Evolutionary conservation across 139 green algal species (phyloP).

Genomic region (Monoraphidium neglectum): DNA sequence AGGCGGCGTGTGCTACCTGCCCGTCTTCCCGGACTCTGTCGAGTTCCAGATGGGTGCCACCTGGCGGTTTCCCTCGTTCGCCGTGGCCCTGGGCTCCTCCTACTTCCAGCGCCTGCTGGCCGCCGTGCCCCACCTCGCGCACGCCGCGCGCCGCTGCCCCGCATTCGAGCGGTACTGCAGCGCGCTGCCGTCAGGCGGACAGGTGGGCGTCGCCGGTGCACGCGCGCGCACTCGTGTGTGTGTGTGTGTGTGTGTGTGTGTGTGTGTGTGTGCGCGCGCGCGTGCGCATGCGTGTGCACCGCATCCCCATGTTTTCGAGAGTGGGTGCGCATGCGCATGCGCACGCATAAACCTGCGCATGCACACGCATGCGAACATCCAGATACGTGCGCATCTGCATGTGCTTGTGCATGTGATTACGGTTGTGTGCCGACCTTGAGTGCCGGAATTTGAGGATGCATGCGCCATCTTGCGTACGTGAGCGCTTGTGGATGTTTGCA

Average conservation of each 20-base stretch:
- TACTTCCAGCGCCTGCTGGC: conserved; percentile 59
- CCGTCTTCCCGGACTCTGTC: conserved; percentile 28
- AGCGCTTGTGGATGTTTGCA: no score
- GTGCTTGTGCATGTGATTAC: no score
- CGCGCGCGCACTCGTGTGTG: neutral
- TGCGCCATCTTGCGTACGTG: no score
- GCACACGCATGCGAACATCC: no score
- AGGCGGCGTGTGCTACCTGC: conserved; percentile 45
- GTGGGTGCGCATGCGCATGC: no score
- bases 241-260: neutral
- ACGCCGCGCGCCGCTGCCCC: conserved; percentile 27
- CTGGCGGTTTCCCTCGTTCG: conserved; percentile 53
- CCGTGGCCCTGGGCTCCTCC: conserved; percentile 44
- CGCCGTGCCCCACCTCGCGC: conserved; percentile 35
- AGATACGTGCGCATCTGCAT: no score
- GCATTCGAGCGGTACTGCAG: conserved; percentile 32
- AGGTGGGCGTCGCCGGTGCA: neutral
- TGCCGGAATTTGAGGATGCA: no score
- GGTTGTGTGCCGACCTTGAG: no score
- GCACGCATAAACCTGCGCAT: no score
- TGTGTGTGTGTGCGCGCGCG: neutral
- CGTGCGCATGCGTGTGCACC: no score
- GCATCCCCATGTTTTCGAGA: no score
- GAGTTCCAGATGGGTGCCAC: conserved; percentile 33
- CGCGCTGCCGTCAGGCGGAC: conserved; percentile 3